phyloP scores from a whole-genome alignment of 1,139 yeast species.

The Eremothecium sinecaudum region DNA sequence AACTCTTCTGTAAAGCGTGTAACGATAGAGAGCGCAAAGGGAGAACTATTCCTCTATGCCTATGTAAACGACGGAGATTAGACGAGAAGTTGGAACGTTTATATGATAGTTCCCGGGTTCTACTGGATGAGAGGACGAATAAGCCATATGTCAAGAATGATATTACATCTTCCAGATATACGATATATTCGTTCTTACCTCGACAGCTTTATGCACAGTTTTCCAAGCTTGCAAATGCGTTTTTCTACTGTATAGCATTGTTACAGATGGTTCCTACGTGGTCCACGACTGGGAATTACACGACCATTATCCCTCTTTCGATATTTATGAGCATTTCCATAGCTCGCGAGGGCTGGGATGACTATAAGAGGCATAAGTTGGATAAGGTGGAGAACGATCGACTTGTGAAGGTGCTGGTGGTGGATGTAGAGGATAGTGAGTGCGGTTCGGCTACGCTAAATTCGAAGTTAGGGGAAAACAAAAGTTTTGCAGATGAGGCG shows the following conservation, averaged over 20 bases:
- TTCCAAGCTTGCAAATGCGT: constrained; percentile 80
- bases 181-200: constrained; percentile 72
- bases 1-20: constrained; percentile 9
- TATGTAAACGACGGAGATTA: constrained; percentile 30
- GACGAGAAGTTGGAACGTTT: constrained; percentile 14
- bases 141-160: constrained; percentile 55
- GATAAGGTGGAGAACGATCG: constrained; percentile 81
- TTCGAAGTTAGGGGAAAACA: neutral
- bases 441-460: constrained; percentile 1
- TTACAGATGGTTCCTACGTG: constrained; percentile 94
- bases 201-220: constrained; percentile 85
- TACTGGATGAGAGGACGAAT: constrained; percentile 55
- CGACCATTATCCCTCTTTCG: constrained; percentile 81
- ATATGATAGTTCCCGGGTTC: constrained; percentile 9
- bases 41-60: constrained; percentile 58
- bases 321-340: constrained; percentile 87
- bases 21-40: constrained; percentile 55
- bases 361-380: constrained; percentile 74
- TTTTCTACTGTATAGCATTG: constrained; percentile 79
- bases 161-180: constrained; percentile 83
- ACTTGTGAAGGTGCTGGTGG: constrained; percentile 31
- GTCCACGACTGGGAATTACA: constrained; percentile 96
- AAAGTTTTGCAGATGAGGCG: constrained; percentile 1
- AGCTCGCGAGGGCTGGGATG: constrained; percentile 89
- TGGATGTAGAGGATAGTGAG: neutral